Evolutionary conservation across 148 eudicot genomes (phyloP).

Genomic region (Rhododendron williamsianum): DNA sequence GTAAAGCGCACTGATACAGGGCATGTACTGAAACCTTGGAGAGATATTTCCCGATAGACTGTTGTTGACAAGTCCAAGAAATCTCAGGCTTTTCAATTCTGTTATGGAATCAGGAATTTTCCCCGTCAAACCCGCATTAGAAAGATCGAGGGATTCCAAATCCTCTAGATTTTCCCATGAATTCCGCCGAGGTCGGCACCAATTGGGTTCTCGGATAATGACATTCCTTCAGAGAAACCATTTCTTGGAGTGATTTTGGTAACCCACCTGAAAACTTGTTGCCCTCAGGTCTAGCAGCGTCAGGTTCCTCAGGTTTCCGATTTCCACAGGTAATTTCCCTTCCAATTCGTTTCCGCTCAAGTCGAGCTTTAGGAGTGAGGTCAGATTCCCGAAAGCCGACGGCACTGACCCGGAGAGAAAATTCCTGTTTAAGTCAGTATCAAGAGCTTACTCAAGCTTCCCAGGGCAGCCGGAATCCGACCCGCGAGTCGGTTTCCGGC

Average conservation of each 20-base stretch:
- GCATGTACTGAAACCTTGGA: conserved; percentile 34
- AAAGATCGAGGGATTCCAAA: conserved; percentile 49
- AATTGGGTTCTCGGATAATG: conserved; percentile 46
- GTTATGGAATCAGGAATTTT: conserved; percentile 45
- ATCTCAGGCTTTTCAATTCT: conserved; percentile 42
- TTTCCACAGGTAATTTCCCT: conserved; percentile 45
- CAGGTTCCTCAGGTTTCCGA: conserved; percentile 45
- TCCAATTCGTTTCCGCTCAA: conserved; percentile 46
- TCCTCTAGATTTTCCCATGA: conserved; percentile 50
- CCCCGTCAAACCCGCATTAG: conserved; percentile 42
- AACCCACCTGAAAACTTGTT: conserved; percentile 58
- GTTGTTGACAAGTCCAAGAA: conserved; percentile 52
- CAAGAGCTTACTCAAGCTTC: conserved; percentile 44
- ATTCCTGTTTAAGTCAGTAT: conserved; percentile 66
- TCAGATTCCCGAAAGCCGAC: conserved; percentile 38
- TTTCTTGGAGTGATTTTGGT: conserved; percentile 33
- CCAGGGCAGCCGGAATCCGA: conserved; percentile 37
- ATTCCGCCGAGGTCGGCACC: conserved; percentile 39
- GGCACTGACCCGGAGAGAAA: conserved; percentile 52
- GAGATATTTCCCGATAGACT: conserved; percentile 47
- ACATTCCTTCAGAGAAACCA: conserved; percentile 49
- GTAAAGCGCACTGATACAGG: conserved; percentile 43
- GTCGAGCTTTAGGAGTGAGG: conserved; percentile 67
- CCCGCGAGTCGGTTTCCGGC: conserved; percentile 50
- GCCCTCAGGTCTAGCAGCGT: conserved; percentile 50